Conservation (phyloP, 2,329 filamentous ascomycete species). For the Fusarium austroafricanum region DNA sequence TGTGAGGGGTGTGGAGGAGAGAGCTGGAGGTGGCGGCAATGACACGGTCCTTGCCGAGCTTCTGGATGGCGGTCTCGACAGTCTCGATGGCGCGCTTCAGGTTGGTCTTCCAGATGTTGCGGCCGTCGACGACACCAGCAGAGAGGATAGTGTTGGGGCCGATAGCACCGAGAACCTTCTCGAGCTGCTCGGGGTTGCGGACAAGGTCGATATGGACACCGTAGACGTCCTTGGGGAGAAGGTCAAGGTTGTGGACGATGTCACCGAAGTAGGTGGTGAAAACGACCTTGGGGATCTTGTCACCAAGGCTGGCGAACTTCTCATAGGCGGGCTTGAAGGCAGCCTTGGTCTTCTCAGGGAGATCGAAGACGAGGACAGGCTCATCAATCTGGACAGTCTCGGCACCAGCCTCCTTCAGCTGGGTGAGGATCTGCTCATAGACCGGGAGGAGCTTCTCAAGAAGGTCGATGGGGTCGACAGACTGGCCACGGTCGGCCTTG, state of each 20-base stretch:
- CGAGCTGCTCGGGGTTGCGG: constrained; percentile 97
- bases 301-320: constrained; percentile 81
- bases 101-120: constrained; percentile 99
- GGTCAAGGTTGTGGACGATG: constrained; percentile 98
- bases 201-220: constrained; percentile 96
- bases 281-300: constrained; percentile 86
- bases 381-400: constrained; percentile 99
- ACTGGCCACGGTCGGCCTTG: constrained; percentile 97
- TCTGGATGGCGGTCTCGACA: constrained; percentile 89
- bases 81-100: constrained; percentile 93
- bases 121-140: constrained; percentile 95
- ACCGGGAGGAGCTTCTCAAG: constrained; percentile 93
- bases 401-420: constrained; percentile 96
- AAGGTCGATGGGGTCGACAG: constrained; percentile 91
- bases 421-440: constrained; percentile 90
- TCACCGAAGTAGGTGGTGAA: constrained; percentile 99
- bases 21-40: constrained; percentile 97
- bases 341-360: constrained; percentile 88
- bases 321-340: constrained; percentile 99
- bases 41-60: constrained; percentile 97
- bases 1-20: constrained; percentile 98
- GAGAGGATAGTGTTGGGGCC: constrained; percentile 92
- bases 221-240: constrained; percentile 82
- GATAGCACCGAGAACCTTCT: constrained; percentile 83
- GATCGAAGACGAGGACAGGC: constrained; percentile 95